Base-by-base conservation (phyloP, 2,329 filamentous ascomycete genomes). In the Aureobasidium sp. region DNA sequence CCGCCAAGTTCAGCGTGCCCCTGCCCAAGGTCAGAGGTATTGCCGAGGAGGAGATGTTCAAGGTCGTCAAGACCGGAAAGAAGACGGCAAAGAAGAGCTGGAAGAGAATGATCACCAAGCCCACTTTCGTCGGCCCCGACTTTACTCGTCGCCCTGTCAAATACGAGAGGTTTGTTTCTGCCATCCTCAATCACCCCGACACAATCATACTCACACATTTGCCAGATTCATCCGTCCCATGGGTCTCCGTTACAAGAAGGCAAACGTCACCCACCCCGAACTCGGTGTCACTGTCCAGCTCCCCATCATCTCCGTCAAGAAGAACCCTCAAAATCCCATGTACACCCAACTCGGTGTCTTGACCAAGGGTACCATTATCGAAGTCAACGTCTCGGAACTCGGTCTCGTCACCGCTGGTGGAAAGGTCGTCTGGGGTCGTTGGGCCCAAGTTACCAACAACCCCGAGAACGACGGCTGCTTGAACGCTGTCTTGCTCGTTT, bases 41-140 rank as follows among this genome's bases (percentile, higher is more conserved):
- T 69, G 86, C 85, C 67, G 93, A 97, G 79, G 91, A 96, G 81
- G 93, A 87, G 79, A 93, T 97, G 88, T 97, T 97, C 81, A 93
- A 90, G 77, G 92, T 96, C 15, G 86, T 97, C 71, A 91, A 91
- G 79, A 97, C 93, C 35, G 93, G 94, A 70, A 95, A 95, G 84
- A 97, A 96, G 82, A 91, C 87, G 2, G 82, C 86, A 62, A 91
- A 95, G 84, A 95, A 94, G 82, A 81, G 81, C 62, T 81, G 87
- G 87, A 89, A 89, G 78, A 77, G 86, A 39, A 86, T 86, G 80
- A 81, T 85, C 65, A 84, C 81, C 33, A 83, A 84, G 81, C 86
- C 90, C 64, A 91, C 90, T 0, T 97, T 97, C 74, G 93, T 97
- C 24, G 93, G 92, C 0, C 85, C 84, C 37, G 91, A 96, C 69